phyloP scores from a whole-genome alignment of 2,329 filamentous ascomycete species.

The Pezicula rhizophila region DNA sequence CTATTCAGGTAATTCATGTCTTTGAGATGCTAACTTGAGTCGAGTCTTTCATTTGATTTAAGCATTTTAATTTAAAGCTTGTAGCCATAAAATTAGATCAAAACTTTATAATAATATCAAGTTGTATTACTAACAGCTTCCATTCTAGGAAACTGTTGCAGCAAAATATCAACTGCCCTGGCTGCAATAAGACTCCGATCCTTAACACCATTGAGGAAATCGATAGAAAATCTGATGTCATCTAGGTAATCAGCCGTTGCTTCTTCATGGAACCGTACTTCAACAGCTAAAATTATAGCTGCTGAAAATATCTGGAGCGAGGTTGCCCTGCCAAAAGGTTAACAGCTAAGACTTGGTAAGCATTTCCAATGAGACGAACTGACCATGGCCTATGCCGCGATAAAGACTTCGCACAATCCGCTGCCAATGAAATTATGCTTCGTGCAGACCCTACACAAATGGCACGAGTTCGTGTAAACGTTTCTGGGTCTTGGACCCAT shows the following conservation, averaged over 20 bases:
- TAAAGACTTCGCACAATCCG: background rate
- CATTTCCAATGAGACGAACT: background rate
- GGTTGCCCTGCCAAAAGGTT: background rate
- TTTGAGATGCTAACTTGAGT: too few relatives aligned
- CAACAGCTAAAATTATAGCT: constrained; percentile 1
- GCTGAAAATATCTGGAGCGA: constrained; percentile 2
- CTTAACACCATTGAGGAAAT: constrained; percentile 1
- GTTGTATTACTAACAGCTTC: too few relatives aligned
- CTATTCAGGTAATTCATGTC: too few relatives aligned
- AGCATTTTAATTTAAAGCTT: too few relatives aligned
- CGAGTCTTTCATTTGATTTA: too few relatives aligned
- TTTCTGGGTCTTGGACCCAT: background rate
- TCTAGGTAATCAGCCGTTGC: background rate
- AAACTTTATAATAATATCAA: too few relatives aligned
- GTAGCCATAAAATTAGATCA: too few relatives aligned
- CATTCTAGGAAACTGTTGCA: background rate
- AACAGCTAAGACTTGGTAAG: background rate
- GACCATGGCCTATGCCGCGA: constrained; percentile 1
- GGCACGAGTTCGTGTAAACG: background rate
- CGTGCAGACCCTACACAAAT: constrained; percentile 1
- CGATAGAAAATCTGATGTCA: constrained; percentile 1
- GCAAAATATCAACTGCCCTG: background rate
- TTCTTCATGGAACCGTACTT: constrained; percentile 1
- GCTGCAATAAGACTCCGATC: background rate
- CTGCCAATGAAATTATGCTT: background rate